phyloP scores from a whole-genome alignment of 345 rosid species.

The Aurinia saxatilis region DNA sequence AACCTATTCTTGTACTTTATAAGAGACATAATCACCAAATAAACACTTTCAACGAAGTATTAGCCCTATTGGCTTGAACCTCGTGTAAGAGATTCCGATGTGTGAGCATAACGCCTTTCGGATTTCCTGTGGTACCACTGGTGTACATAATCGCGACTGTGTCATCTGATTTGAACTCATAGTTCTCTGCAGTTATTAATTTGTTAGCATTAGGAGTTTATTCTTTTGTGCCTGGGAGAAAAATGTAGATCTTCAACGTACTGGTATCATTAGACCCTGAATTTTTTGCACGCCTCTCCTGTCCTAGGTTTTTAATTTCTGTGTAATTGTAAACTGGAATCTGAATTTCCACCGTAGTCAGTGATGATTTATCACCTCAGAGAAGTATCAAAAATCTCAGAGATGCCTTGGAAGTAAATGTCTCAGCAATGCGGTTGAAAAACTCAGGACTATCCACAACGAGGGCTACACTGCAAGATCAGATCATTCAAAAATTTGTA shows the following conservation, averaged over 20 bases:
- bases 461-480: conserved; percentile 77
- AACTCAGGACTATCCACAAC: conserved; percentile 84
- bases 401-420: conserved; percentile 47
- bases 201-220: too few relatives aligned
- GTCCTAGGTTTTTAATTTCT: conserved; percentile 61
- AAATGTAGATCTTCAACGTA: conserved; percentile 33
- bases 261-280: conserved; percentile 38
- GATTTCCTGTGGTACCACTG: too few relatives aligned
- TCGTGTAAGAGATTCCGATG: too few relatives aligned
- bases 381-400: conserved; percentile 69
- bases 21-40: too few relatives aligned
- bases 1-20: too few relatives aligned
- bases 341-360: conserved; percentile 30
- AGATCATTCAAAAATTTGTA: conserved; percentile 21
- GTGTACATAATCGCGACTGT: too few relatives aligned
- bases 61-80: too few relatives aligned
- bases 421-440: conserved; percentile 63
- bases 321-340: conserved; percentile 54
- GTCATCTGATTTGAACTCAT: too few relatives aligned
- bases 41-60: too few relatives aligned
- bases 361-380: conserved; percentile 75
- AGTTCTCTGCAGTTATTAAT: too few relatives aligned
- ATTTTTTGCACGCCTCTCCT: conserved; percentile 40
- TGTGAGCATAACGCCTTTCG: too few relatives aligned
- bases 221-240: too few relatives aligned